Percentiles rank a stretch among this genome's conserved stretches.
Evolutionary conservation across 169 alveolate genomes (phyloP).

Genomic region (Plasmodium fragile): DNA sequence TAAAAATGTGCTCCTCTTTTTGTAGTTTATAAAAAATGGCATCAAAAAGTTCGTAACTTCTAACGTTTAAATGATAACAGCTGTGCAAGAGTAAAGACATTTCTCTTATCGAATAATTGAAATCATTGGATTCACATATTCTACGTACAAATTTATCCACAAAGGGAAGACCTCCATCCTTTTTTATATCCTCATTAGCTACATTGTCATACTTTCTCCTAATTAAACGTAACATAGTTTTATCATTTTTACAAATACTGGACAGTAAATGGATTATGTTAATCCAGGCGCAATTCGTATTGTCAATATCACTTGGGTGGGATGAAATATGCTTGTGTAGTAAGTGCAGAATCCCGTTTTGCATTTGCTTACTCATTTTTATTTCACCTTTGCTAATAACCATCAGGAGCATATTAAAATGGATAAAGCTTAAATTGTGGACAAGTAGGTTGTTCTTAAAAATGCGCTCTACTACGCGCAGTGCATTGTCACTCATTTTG

Average conservation of each 20-base stretch:
- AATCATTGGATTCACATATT: not conserved
- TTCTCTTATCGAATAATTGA: constrained; percentile 55
- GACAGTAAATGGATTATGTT: constrained; percentile 36
- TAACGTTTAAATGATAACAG: constrained; percentile 23
- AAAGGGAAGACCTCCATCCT: not conserved
- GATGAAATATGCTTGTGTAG: constrained; percentile 25
- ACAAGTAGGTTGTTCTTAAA: constrained; percentile 10
- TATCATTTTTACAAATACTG: constrained; percentile 32
- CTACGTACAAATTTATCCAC: constrained; percentile 25
- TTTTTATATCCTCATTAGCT: not conserved
- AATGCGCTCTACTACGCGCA: constrained; percentile 26
- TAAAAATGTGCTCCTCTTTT: constrained; percentile 8
- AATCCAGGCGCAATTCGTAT: constrained; percentile 60
- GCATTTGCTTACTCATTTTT: constrained; percentile 36
- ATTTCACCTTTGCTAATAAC: constrained; percentile 36
- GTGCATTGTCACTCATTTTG: not conserved
- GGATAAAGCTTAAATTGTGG: constrained; percentile 35
- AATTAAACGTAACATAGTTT: constrained; percentile 11
- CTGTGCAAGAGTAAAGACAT: constrained; percentile 54
- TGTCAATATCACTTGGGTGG: constrained; percentile 13
- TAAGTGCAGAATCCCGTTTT: constrained; percentile 18
- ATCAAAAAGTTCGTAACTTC: constrained; percentile 15
- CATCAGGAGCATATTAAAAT: constrained; percentile 62
- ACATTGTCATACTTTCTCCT: not conserved
- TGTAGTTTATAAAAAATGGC: constrained; percentile 12